phyloP scores from a whole-genome alignment of 208 protist genomes.

The Leishmania tarentolae region DNA sequence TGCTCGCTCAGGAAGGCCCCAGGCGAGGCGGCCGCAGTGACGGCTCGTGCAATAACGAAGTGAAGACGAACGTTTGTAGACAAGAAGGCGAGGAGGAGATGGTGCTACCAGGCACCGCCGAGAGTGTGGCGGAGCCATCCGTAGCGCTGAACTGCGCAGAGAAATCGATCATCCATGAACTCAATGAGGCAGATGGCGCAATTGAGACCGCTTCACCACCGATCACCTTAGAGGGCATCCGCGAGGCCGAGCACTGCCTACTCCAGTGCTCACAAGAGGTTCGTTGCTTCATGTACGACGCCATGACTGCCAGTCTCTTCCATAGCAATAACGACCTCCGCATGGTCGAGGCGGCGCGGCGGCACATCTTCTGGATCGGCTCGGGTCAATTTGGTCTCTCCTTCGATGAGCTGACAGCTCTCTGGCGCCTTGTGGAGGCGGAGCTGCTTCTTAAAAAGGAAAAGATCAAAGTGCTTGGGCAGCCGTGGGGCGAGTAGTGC shows the following conservation, averaged over 20 bases:
- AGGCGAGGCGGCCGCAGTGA: slow-evolving; percentile 1
- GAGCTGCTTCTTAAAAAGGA: slow-evolving; percentile 67
- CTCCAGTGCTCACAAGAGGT: slow-evolving; percentile 51
- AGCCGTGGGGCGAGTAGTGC: slow-evolving; percentile 52
- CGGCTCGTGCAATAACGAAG: neutral
- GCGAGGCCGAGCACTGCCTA: slow-evolving; percentile 31
- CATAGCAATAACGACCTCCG: slow-evolving; percentile 49
- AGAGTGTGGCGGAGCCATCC: neutral
- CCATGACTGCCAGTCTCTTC: slow-evolving; percentile 74
- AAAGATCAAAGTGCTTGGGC: slow-evolving; percentile 63
- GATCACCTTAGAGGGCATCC: slow-evolving; percentile 18
- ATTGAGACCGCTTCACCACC: neutral
- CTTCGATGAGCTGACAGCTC: slow-evolving; percentile 34
- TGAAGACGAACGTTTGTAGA: neutral
- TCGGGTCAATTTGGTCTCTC: slow-evolving; percentile 41
- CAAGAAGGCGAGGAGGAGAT: neutral
- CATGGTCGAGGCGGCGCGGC: slow-evolving; percentile 38
- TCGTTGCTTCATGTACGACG: slow-evolving; percentile 87
- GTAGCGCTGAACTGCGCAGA: neutral
- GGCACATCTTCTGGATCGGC: slow-evolving; percentile 50
- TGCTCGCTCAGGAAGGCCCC: slow-evolving; percentile 14
- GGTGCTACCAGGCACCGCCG: neutral
- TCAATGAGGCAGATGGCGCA: neutral
- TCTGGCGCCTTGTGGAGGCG: slow-evolving; percentile 72
- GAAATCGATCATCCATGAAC: neutral